These are phyloP conservation scores for Pestalotiopsis sp. DNA, from an alignment of 2,329 filamentous ascomycete species.

Conservation along the genomic window DNA sequence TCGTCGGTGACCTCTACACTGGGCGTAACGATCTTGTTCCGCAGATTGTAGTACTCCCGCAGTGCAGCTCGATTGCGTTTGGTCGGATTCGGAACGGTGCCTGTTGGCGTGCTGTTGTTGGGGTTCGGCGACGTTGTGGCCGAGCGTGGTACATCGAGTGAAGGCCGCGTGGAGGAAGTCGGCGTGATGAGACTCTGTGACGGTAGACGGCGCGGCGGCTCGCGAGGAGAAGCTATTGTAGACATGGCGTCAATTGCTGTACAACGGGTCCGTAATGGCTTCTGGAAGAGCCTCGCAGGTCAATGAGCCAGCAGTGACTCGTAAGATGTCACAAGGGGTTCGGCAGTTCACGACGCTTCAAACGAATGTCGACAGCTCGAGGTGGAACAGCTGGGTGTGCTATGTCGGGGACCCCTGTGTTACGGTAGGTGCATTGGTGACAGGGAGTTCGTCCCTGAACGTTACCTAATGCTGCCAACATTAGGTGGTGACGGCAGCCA, in stretches of 20 bases:
- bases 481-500: constrained; percentile 22
- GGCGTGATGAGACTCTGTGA: constrained; percentile 60
- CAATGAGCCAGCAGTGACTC: not conserved
- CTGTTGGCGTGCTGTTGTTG: constrained; percentile 29
- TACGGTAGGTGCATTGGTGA: not conserved
- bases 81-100: constrained; percentile 28
- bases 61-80: constrained; percentile 81
- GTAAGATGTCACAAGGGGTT: not conserved
- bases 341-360: not conserved
- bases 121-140: constrained; percentile 57
- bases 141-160: constrained; percentile 68
- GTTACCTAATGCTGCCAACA: not conserved
- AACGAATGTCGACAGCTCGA: not conserved
- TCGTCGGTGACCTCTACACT: constrained; percentile 47
- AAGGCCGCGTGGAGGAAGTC: constrained; percentile 75
- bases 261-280: not conserved
- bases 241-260: constrained; percentile 49
- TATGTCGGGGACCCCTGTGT: not conserved
- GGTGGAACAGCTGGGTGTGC: not conserved
- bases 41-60: constrained; percentile 93
- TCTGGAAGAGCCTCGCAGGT: not conserved
- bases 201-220: constrained; percentile 58
- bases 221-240: constrained; percentile 66
- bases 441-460: too few species aligned
- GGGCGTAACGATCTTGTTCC: constrained; percentile 44